phyloP scores from a whole-genome alignment of 768 basidiomycete genomes.

The Candolleomyces eurysporus region DNA sequence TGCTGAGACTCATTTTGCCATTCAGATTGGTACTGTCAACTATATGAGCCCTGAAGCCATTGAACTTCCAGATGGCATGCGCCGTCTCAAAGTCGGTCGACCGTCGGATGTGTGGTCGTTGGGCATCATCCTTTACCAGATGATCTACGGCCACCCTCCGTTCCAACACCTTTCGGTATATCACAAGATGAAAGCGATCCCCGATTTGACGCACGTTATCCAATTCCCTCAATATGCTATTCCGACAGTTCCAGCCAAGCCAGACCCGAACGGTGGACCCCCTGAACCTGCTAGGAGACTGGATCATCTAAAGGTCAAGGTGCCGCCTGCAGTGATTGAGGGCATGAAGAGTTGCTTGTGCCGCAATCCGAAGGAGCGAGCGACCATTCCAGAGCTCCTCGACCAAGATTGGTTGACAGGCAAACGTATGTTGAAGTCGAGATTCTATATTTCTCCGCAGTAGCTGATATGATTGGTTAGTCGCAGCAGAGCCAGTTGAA shows the following conservation, averaged over 20 bases:
- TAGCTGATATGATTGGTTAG: background rate
- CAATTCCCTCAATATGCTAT: constrained; percentile 74
- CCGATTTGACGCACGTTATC: constrained; percentile 72
- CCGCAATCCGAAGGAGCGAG: constrained; percentile 77
- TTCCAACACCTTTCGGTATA: constrained; percentile 82
- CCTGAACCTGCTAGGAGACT: constrained; percentile 52
- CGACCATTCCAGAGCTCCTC: constrained; percentile 85
- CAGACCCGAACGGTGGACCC: constrained; percentile 24
- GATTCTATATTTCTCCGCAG: background rate
- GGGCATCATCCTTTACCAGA: constrained; percentile 97
- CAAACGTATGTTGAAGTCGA: constrained; percentile 41
- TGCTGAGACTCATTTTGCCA: background rate
- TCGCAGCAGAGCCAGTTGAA: constrained; percentile 19
- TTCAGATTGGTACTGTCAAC: constrained; percentile 91
- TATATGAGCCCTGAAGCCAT: constrained; percentile 99
- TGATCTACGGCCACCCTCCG: constrained; percentile 93
- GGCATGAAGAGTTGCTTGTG: constrained; percentile 81
- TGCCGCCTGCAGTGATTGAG: constrained; percentile 72
- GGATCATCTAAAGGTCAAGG: constrained; percentile 68
- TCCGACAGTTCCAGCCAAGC: constrained; percentile 45
- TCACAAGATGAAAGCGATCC: constrained; percentile 94
- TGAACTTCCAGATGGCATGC: constrained; percentile 81
- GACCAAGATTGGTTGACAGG: constrained; percentile 71
- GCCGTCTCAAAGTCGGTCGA: constrained; percentile 90
- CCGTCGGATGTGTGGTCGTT: constrained; percentile 98